phyloP scores from a whole-genome alignment of 768 basidiomycete species.

The Termitomyces sp. region DNA sequence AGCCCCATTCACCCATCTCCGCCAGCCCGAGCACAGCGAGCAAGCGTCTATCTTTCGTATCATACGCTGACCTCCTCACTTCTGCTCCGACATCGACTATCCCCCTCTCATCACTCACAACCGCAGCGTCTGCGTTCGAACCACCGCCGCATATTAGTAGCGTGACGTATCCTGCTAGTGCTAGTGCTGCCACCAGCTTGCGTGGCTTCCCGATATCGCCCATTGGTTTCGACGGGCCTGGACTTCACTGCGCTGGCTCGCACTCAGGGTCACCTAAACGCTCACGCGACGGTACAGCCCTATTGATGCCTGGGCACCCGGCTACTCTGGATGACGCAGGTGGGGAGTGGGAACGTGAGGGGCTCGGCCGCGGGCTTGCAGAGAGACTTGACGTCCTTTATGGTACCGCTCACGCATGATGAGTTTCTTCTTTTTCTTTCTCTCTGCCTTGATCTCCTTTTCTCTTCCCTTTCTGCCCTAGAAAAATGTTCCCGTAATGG shows the following conservation, averaged over 20 bases:
- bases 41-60: slow-evolving; percentile 86
- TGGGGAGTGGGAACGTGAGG: slow-evolving; percentile 84
- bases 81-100: slow-evolving; percentile 71
- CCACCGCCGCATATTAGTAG: slow-evolving; percentile 74
- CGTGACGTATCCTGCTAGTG: slow-evolving; percentile 33
- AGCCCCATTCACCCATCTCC: slow-evolving; percentile 18
- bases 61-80: slow-evolving; percentile 80
- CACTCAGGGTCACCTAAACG: not conserved
- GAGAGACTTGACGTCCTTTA: slow-evolving; percentile 61
- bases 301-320: not conserved
- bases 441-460: not conserved
- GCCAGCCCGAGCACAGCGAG: slow-evolving; percentile 42
- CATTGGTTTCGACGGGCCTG: slow-evolving; percentile 2
- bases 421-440: not conserved
- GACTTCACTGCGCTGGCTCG: not conserved
- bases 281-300: not conserved
- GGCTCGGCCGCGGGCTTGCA: slow-evolving; percentile 77
- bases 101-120: slow-evolving; percentile 71
- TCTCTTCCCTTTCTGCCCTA: not conserved
- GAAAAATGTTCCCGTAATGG: not conserved
- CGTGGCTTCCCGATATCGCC: slow-evolving; percentile 16
- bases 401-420: slow-evolving; percentile 4
- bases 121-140: slow-evolving; percentile 47
- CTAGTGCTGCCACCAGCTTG: slow-evolving; percentile 23
- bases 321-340: slow-evolving; percentile 54